A percentile compares a stretch with the other conserved stretches of the same genome.
phyloP scores from a whole-genome alignment of 2,329 filamentous ascomycete species.

The Monilinia laxa region DNA sequence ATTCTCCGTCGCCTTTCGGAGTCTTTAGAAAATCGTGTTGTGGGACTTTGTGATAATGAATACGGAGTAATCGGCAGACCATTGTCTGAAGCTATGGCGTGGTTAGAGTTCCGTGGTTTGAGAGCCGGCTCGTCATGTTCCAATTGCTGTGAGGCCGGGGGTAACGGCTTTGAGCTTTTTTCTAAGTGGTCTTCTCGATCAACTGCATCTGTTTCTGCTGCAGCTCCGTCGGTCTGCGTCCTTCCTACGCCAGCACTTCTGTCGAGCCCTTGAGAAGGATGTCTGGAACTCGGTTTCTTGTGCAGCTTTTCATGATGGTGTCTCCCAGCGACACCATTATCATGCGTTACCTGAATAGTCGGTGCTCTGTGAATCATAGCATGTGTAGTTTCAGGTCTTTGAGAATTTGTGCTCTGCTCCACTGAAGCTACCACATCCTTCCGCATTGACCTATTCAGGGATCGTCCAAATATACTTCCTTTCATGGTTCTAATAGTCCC shows the following conservation, averaged over 20 bases:
- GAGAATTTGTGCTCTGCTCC: conserved; percentile 39
- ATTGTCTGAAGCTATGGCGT: conserved; percentile 28
- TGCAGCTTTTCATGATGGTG: conserved; percentile 41
- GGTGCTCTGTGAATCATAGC: conserved; percentile 48
- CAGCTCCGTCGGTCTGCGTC: conserved; percentile 44
- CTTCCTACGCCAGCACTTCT: conserved; percentile 50
- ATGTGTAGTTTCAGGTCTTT: conserved; percentile 38
- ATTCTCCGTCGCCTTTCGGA: conserved; percentile 52
- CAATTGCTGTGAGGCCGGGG: conserved; percentile 35
- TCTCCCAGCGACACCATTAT: conserved; percentile 50
- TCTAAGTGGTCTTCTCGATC: conserved; percentile 38
- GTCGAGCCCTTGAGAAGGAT: conserved; percentile 44
- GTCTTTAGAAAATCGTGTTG: conserved; percentile 52
- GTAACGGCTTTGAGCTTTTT: conserved; percentile 27
- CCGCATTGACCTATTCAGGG: conserved; percentile 44
- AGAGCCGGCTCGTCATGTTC: conserved; percentile 32
- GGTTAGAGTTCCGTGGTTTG: conserved; percentile 25
- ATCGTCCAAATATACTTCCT: conserved; percentile 75
- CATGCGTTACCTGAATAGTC: conserved; percentile 74
- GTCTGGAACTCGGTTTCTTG: conserved; percentile 42
- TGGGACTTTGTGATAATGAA: conserved; percentile 33
- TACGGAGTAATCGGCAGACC: conserved; percentile 27
- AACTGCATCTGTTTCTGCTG: conserved; percentile 38
- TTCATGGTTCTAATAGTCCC: conserved; percentile 69
- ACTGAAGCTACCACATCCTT: conserved; percentile 44